phyloP scores from a whole-genome alignment of 306 rosid species.

The Betula pendula region DNA sequence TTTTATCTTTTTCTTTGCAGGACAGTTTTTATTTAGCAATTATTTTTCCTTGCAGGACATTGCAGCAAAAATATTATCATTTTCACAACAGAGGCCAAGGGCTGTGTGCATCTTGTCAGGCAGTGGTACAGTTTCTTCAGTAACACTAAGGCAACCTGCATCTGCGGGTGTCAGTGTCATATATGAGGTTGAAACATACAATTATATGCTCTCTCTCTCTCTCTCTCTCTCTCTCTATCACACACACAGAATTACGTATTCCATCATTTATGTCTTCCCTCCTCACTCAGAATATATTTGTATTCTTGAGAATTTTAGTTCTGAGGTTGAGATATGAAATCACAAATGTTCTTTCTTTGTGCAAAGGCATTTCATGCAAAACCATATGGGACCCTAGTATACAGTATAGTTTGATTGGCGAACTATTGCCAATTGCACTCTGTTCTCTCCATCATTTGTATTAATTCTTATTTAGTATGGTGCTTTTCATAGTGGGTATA shows the following conservation, averaged over 20 bases:
- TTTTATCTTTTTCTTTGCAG: conserved; percentile 28
- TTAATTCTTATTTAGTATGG: background rate
- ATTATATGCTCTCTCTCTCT: background rate
- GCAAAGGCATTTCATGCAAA: background rate
- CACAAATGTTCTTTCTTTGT: background rate
- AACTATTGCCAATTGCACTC: background rate
- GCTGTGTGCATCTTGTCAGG: conserved; percentile 87
- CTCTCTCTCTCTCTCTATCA: background rate
- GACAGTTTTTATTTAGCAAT: conserved; percentile 19
- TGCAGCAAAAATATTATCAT: conserved; percentile 66
- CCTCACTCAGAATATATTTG: background rate
- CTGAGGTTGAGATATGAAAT: background rate
- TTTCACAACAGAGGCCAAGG: conserved; percentile 88
- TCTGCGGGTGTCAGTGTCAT: conserved; percentile 68
- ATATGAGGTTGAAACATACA: conserved; percentile 58
- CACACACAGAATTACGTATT: background rate
- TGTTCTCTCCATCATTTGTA: background rate
- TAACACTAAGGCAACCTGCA: conserved; percentile 85
- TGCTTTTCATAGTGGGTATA: background rate
- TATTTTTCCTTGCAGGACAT: conserved; percentile 60
- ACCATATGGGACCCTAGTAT: background rate
- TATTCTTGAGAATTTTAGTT: background rate
- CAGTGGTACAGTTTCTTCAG: conserved; percentile 73
- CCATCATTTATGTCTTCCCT: conserved; percentile 6
- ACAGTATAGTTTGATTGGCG: background rate